phyloP scores from a whole-genome alignment of 1,284 basidiomycete genomes.

The Cryptococcus sp. region DNA sequence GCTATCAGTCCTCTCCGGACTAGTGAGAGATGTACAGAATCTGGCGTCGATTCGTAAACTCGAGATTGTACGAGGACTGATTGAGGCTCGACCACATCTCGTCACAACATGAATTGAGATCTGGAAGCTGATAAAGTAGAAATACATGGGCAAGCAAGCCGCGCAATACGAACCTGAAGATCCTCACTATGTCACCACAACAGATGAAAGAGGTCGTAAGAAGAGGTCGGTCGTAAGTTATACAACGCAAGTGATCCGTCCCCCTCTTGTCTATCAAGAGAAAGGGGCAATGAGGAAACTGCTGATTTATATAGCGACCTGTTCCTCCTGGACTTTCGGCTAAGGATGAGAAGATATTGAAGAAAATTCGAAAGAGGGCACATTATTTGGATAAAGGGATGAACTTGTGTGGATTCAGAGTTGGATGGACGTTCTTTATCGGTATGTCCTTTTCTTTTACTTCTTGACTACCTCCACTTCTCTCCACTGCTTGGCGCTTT shows the following conservation, averaged over 20 bases:
- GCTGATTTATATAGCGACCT: conserved; percentile 54
- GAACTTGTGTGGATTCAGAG: conserved; percentile 71
- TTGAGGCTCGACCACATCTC: no score
- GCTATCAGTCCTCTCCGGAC: no score
- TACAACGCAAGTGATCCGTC: not conserved
- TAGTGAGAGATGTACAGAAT: no score
- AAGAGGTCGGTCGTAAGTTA: conserved; percentile 59
- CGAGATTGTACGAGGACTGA: no score
- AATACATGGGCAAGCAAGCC: conserved; percentile 1
- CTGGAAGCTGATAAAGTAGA: no score
- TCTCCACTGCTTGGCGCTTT: no score
- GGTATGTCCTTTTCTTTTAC: conserved; percentile 44
- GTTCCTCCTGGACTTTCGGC: conserved; percentile 72
- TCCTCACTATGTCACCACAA: conserved; percentile 71
- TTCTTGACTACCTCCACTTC: not conserved
- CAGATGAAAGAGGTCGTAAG: conserved; percentile 55
- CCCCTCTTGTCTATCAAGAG: conserved; percentile 1
- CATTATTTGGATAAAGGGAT: conserved; percentile 92
- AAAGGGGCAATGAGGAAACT: not conserved
- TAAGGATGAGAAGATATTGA: conserved; percentile 71
- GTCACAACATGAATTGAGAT: no score
- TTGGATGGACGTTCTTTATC: conserved; percentile 80
- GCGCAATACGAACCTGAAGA: conserved; percentile 66
- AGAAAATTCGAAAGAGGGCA: conserved; percentile 69
- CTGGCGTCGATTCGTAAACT: no score